Evolutionary conservation across 164 flowering plant species (phyloP).

Genomic region (Berberis thunbergii): DNA sequence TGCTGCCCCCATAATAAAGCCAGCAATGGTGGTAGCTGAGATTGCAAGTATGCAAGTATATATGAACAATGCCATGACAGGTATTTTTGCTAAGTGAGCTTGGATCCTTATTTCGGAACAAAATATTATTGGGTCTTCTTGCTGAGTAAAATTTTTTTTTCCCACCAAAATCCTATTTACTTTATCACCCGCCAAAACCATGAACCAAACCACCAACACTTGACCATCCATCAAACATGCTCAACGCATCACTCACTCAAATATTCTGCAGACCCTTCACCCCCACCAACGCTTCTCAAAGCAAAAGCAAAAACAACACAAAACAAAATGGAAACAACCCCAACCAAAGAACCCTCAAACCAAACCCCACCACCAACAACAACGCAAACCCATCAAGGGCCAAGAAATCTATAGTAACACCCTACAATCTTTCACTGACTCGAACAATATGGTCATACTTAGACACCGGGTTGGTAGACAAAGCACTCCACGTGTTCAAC

Average conservation of each 20-base stretch:
- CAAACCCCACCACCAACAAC: not conserved
- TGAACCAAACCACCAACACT: not conserved
- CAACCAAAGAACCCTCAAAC: slow-evolving; percentile 5
- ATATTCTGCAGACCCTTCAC: slow-evolving; percentile 11
- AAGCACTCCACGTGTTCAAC: slow-evolving; percentile 48
- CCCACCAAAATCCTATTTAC: not conserved
- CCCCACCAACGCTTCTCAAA: slow-evolving; percentile 4
- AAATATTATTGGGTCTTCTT: too few species aligned
- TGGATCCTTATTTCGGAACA: too few species aligned
- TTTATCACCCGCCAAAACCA: not conserved
- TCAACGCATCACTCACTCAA: slow-evolving; percentile 6
- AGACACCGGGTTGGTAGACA: slow-evolving; percentile 32
- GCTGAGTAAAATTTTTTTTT: too few species aligned
- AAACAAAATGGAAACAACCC: not conserved
- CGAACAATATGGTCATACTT: slow-evolving; percentile 16
- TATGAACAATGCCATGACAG: too few species aligned
- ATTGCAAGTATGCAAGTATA: too few species aligned
- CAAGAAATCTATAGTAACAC: slow-evolving; percentile 1
- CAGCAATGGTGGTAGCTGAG: too few species aligned
- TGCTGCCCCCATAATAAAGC: too few species aligned
- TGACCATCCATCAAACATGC: slow-evolving; percentile 4
- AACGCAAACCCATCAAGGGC: slow-evolving; percentile 1
- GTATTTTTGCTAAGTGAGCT: too few species aligned
- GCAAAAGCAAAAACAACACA: not conserved
- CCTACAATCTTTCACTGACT: slow-evolving; percentile 8